phyloP scores from a whole-genome alignment of 2,329 filamentous ascomycete species.

The Fusarium irregulare region DNA sequence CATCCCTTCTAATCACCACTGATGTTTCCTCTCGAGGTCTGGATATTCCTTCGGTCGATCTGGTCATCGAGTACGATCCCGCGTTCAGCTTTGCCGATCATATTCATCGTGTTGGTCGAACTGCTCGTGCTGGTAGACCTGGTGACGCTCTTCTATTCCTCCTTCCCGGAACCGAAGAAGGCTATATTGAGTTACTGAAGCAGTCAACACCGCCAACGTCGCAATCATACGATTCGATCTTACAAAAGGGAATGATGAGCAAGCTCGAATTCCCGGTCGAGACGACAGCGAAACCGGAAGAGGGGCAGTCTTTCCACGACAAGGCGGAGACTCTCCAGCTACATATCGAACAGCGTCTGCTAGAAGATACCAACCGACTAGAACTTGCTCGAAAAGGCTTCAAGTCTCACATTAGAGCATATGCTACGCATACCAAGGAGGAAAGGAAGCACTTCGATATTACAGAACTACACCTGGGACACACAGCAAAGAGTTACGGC shows the following conservation, averaged over 20 bases:
- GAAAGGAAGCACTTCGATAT: conserved; percentile 93
- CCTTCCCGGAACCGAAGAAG: conserved; percentile 90
- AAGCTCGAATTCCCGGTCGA: conserved; percentile 76
- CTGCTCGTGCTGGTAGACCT: conserved; percentile 88
- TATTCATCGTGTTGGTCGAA: conserved; percentile 92
- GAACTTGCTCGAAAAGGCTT: conserved; percentile 87
- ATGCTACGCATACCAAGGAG: conserved; percentile 89
- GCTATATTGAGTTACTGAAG: conserved; percentile 81
- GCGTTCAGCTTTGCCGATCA: conserved; percentile 95
- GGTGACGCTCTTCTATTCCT: conserved; percentile 92
- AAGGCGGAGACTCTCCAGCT: conserved; percentile 69
- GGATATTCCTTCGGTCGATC: conserved; percentile 92
- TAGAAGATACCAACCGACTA: conserved; percentile 73
- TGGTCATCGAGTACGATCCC: conserved; percentile 96
- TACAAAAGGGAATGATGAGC: conserved; percentile 73
- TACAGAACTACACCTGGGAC: conserved; percentile 88
- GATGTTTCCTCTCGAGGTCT: conserved; percentile 96
- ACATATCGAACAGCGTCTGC: conserved; percentile 69
- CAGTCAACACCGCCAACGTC: conserved; percentile 60
- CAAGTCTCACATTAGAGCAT: conserved; percentile 92
- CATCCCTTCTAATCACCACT: conserved; percentile 89
- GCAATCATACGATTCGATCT: conserved; percentile 64
- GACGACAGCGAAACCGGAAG: conserved; percentile 64
- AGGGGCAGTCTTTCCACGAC: conserved; percentile 58
- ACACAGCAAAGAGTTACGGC: conserved; percentile 93